Percentiles rank a stretch among this genome's conserved stretches.
phyloP scores from a whole-genome alignment of 192 early-diverging fungal genomes.

The Backusella circina region DNA sequence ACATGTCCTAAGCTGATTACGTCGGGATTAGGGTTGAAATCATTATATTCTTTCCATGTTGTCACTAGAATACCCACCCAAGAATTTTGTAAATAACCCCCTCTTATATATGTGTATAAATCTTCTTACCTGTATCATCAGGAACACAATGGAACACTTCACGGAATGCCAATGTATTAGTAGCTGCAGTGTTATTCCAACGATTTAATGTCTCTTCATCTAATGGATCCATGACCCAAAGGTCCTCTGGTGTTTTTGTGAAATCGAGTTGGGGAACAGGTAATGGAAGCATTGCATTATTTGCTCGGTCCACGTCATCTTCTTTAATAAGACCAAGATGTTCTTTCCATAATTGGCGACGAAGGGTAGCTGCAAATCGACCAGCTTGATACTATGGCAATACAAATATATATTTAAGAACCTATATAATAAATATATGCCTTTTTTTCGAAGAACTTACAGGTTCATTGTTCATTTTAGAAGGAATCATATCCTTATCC shows the following conservation, averaged over 20 bases:
- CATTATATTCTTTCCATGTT: constrained; percentile 44
- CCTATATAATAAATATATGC: too few relatives aligned
- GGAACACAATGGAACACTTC: constrained; percentile 84
- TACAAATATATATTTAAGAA: too few relatives aligned
- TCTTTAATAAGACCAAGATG: constrained; percentile 71
- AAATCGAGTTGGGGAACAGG: constrained; percentile 26
- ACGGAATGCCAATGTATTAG: constrained; percentile 67
- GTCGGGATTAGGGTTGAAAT: constrained; percentile 39
- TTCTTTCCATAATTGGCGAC: constrained; percentile 75
- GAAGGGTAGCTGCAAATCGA: constrained; percentile 70
- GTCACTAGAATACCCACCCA: constrained; percentile 16
- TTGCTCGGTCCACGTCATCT: constrained; percentile 33
- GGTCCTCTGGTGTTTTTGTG: constrained; percentile 29
- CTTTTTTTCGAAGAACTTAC: constrained; percentile 31
- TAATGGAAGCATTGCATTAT: constrained; percentile 21
- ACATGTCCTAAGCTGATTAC: constrained; percentile 42
- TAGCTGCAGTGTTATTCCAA: constrained; percentile 63
- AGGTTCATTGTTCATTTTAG: constrained; percentile 68
- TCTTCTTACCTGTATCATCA: constrained; percentile 59
- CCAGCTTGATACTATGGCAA: constrained; percentile 72
- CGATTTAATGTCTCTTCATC: constrained; percentile 52
- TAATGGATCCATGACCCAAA: constrained; percentile 64
- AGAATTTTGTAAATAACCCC: neutral
- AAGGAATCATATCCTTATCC: constrained; percentile 61
- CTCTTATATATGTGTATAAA: too few relatives aligned